Conservation (phyloP, 495 filamentous ascomycete species). For the Astrothelium macrocarpum region DNA sequence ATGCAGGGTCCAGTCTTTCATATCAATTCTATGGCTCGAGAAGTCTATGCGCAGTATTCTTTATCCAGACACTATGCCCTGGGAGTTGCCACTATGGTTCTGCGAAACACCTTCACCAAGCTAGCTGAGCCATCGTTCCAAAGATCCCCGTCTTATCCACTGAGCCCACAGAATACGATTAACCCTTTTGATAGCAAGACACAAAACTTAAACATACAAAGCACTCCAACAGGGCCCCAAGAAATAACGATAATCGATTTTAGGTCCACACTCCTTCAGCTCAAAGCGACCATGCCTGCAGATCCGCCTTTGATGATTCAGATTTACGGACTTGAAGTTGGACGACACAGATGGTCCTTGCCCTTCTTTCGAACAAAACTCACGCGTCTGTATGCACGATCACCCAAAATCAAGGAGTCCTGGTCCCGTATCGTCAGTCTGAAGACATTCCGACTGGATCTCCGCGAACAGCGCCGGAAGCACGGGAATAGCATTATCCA, state of each 20-base stretch:
- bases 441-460: slow-evolving; percentile 67
- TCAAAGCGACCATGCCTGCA: slow-evolving; percentile 78
- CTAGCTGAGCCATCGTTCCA: slow-evolving; percentile 17
- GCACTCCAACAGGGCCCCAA: slow-evolving; percentile 12
- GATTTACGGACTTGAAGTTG: slow-evolving; percentile 66
- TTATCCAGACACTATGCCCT: slow-evolving; percentile 91
- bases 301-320: slow-evolving; percentile 89
- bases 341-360: slow-evolving; percentile 72
- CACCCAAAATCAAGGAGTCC: slow-evolving; percentile 64
- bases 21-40: slow-evolving; percentile 69
- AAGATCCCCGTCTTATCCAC: not conserved
- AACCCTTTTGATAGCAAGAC: not conserved
- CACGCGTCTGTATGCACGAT: slow-evolving; percentile 73
- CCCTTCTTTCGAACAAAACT: slow-evolving; percentile 70
- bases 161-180: not conserved
- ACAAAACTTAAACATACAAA: not conserved
- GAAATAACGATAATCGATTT: slow-evolving; percentile 78
- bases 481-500: slow-evolving; percentile 49
- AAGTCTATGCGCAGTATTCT: slow-evolving; percentile 77
- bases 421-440: slow-evolving; percentile 83
- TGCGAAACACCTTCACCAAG: slow-evolving; percentile 60
- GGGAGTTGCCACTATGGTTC: slow-evolving; percentile 65
- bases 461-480: slow-evolving; percentile 65
- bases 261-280: slow-evolving; percentile 65
- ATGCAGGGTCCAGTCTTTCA: slow-evolving; percentile 78